Base-by-base conservation (phyloP, 257 asterid species). In the Eustoma russellianum region DNA sequence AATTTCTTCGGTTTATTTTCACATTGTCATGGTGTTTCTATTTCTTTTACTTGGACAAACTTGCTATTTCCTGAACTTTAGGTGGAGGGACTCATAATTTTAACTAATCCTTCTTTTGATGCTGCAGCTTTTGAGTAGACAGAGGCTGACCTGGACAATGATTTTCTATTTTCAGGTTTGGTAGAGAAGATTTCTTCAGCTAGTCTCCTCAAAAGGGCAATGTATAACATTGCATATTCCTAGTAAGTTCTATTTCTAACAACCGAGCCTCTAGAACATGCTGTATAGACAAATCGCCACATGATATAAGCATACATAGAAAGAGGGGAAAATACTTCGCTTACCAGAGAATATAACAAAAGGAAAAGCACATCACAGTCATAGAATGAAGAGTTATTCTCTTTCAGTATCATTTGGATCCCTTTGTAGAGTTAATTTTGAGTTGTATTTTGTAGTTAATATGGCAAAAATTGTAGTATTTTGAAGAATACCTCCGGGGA, bases 201-300 rank as follows among this genome's bases (percentile, higher is more conserved):
- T 9, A 83, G 92, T 46, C 52, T 67, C 48, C 57, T 87, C 49
- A 79, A 75, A 48, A 74, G 71, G 17, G 61, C 80, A n/a, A 54
- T 87, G 50, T 87, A 83, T 76, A 76, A 77, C 62, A 55, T 79
- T 13, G 88, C 89, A 43, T 87, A 77, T 63, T 75, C 83, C 62
- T 87, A 77, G 96, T 87, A 81, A 72, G 94, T 63, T n/a, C 40
- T 18, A 16, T 9, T 38, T 38, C 12, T 0, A 11, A 38, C 10
- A 4, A 38, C 12, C 43, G 7, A 10, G 43, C 1, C 7, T 38
- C 12, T 38, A 7, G 5, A 6, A 4, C 43, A 5, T 8, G 43
- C 43, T 38, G 9, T 38, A 38, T 38, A 38, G 43, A 38, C 12
- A 38, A 38, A 38, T 38, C 1, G 9, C 7, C 43, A 5, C 12